phyloP scores from a whole-genome alignment of 805 yeast species.

The Komagataella pastoris region DNA sequence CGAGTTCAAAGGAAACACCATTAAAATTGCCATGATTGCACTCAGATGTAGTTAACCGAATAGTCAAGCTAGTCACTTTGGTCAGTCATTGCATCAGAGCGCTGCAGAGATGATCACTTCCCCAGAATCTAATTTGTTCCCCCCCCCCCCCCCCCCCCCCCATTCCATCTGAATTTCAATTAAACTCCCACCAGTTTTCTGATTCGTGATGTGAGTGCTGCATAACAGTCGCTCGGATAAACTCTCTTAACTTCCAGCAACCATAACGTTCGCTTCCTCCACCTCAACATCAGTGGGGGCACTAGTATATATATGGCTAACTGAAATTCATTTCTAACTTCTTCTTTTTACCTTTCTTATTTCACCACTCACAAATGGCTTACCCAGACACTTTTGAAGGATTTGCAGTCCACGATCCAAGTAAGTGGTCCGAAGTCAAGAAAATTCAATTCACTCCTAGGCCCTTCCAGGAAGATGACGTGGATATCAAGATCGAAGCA shows the following conservation, averaged over 20 bases:
- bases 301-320: neutral
- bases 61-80: no score
- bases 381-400: conserved; percentile 11
- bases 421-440: conserved; percentile 11
- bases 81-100: neutral
- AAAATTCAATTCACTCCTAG: conserved; percentile 11
- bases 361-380: neutral
- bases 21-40: neutral
- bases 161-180: neutral
- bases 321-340: no score
- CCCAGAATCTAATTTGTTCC: neutral
- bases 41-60: no score
- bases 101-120: neutral
- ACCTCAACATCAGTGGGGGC: neutral
- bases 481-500: conserved; percentile 28
- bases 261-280: neutral
- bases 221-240: neutral
- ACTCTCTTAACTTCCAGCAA: neutral
- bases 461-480: conserved; percentile 18
- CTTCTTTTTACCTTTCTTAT: no score
- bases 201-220: neutral
- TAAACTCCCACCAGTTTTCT: neutral
- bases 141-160: neutral
- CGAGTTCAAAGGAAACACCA: neutral
- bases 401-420: conserved; percentile 12